Base-by-base conservation (phyloP, 1,284 basidiomycete genomes). In the Puccinia coronata region DNA sequence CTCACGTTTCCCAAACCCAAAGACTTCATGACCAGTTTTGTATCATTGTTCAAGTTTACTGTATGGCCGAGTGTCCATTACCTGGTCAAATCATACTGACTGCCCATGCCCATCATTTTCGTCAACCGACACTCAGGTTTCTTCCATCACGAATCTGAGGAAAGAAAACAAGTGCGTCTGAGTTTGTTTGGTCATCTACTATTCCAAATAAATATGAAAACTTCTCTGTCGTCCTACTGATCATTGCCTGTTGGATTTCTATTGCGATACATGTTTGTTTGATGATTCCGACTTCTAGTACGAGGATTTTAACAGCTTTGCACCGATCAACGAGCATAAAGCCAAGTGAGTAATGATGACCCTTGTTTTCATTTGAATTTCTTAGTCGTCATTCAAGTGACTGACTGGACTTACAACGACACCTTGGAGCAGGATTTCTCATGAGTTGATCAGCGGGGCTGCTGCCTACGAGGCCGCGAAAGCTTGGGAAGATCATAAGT, bases 401-500 rank as follows among this genome's bases (percentile, higher is more conserved):
- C 6, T 71, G 47, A 72, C 14, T 41, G 36, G 3, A 41, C 28
- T 9, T 1, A 31, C 12, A 23, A 2, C 41, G 20, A 47, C 47
- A 12, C 28, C 23, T n/a, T n/a, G 23, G 20, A 67, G 31, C 47
- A 80, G 78, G 53, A 80, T 80, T 43, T 80, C 78, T 2, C 78
- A 80, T 41, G 78, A 80, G 39, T 57, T 80, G 39, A 80, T 80
- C n/a, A 80, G 78, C 41, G 78, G 67, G 5, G 78, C 78, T 47
- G 78, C 78, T 31, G 78, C 78, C 25, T 80, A 59, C 43, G 78
- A 80, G 51, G 78, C 78, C 43, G 78, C 78, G 16, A 80, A 80
- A 72, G 39, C 69, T 51, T 80, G 78, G 78, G 78, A 80, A 49
- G 78, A 80, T 49, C 78, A 80, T 57, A 80, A 80, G 78, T 80